Evolutionary conservation across 225 moss, liverwort and hornwort genomes (phyloP), one percentile per base, ranked within the genome.

Genomic region (Lunularia cruciata): DNA sequence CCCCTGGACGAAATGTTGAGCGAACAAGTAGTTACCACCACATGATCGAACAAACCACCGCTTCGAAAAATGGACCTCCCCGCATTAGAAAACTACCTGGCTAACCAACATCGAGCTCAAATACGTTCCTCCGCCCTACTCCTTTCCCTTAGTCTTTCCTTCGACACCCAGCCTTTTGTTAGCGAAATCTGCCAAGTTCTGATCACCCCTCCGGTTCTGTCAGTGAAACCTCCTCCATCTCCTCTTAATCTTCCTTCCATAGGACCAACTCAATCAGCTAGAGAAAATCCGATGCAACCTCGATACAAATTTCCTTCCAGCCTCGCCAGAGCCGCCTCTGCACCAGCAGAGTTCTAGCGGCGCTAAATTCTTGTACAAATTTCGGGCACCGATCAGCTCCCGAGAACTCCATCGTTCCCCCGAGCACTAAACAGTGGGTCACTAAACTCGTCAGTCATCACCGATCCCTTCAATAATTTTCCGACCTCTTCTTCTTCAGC

Each of bases 281-380:
- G 22, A 52, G 23, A 33, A 67, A 67, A 3, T n/a, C 33, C 48
- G 43, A 43, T 25, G 42, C n/a, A n/a, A n/a, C n/a, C n/a, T 39
- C 62, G 20, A 11, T 28, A 67, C 22, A 18, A 67, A 23, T 10
- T 36, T 28, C 18, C 14, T 37, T 26, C 69, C 69, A 69, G 15
- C 54, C 55, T 23, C 38, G 56, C 69, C 69, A 56, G 56, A 57
- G 69, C 27, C 69, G 55, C 69, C 56, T 55, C 30, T 30, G 39
- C 38, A 56, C 19, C 56, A 69, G 56, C 45, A 57, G 23, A 42
- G 20, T 69, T 19, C 39, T 27, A 19, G 39, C 46, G 30, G 65
- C 46, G 43, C 25, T 13, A 52, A 67, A 53, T 67, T 23, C 23
- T 16, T 34, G 51, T 12, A 51, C 5, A 25, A 67, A 49, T 36